Conservation (phyloP, 352 stramenopile species). For the Globisporangium paddicum region DNA sequence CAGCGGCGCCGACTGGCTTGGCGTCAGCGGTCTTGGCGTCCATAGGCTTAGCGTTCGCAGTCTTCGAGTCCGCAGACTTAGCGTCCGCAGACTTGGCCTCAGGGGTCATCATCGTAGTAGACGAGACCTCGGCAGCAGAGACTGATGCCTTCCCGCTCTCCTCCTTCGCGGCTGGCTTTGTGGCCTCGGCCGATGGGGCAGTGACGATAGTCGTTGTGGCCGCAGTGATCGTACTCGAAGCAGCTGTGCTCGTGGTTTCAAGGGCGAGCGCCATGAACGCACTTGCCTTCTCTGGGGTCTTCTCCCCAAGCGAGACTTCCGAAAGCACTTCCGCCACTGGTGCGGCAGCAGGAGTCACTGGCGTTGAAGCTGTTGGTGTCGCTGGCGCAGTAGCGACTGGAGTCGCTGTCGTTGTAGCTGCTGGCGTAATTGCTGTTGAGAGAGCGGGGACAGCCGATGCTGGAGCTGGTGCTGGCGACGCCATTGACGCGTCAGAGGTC, state of each 20-base stretch:
- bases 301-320: slow-evolving; percentile 10
- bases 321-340: slow-evolving; percentile 3
- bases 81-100: too few relatives aligned
- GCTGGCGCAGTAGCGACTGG: background rate
- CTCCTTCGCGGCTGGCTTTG: background rate
- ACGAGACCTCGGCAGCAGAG: background rate
- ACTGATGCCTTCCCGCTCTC: background rate
- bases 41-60: background rate
- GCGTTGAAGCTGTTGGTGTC: background rate
- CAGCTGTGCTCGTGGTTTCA: background rate
- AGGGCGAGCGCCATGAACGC: background rate
- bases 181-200: background rate
- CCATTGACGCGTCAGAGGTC: background rate
- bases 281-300: background rate
- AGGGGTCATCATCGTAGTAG: background rate
- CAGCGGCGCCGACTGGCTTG: slow-evolving; percentile 11
- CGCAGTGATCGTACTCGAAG: background rate
- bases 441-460: background rate
- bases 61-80: background rate
- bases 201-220: background rate
- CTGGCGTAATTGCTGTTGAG: too few relatives aligned
- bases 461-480: background rate
- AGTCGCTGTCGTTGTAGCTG: background rate
- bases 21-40: background rate
- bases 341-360: background rate